Conservation (phyloP, 2,329 filamentous ascomycete species). For the Septoria linicola region DNA sequence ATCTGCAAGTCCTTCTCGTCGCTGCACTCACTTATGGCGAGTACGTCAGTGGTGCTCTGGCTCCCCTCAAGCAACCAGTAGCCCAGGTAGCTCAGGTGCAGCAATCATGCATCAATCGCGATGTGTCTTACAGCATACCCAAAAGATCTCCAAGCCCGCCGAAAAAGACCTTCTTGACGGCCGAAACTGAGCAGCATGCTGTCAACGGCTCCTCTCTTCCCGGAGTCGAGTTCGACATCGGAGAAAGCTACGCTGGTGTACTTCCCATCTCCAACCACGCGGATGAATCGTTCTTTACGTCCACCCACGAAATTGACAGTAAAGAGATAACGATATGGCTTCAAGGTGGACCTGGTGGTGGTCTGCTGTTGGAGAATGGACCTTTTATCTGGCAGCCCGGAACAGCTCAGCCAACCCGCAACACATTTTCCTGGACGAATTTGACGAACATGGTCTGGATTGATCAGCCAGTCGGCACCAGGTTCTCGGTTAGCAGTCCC, state of each 20-base stretch:
- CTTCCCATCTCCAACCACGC: slow-evolving; percentile 33
- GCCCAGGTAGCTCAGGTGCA: no score
- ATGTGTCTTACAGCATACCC: no score
- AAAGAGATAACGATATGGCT: slow-evolving; percentile 41
- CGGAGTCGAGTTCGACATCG: slow-evolving; percentile 37
- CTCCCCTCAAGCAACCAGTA: no score
- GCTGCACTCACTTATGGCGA: no score
- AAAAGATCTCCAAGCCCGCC: no score
- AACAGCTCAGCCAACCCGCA: slow-evolving; percentile 42
- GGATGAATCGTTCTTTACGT: slow-evolving; percentile 45
- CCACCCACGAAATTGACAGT: slow-evolving; percentile 41
- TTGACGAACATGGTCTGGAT: slow-evolving; percentile 74
- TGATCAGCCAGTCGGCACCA: slow-evolving; percentile 53
- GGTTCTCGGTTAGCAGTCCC: slow-evolving; percentile 45
- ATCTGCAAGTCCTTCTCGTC: no score
- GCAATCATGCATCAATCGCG: no score
- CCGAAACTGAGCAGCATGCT: no score
- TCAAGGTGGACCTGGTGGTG: slow-evolving; percentile 29
- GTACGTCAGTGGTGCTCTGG: no score
- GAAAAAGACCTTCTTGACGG: no score
- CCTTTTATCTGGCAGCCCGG: slow-evolving; percentile 46
- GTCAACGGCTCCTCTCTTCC: slow-evolving; percentile 34
- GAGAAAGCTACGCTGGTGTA: slow-evolving; percentile 33
- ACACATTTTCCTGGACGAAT: slow-evolving; percentile 54
- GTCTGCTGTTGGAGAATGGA: slow-evolving; percentile 25